Base-by-base conservation (phyloP, 495 filamentous ascomycete genomes). In the Tuber melanosporum region DNA sequence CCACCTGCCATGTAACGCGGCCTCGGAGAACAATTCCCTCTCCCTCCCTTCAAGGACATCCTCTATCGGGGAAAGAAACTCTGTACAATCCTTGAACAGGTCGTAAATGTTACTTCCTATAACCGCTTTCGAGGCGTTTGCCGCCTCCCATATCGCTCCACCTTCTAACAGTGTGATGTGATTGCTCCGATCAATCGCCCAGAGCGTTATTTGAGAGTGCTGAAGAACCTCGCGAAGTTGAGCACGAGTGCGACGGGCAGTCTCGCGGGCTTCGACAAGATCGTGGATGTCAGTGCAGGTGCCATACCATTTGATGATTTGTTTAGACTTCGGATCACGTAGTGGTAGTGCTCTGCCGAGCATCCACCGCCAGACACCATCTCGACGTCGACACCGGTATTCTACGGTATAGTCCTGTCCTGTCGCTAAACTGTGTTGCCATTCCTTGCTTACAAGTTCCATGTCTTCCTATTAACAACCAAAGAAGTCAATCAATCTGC, bases 291-390 rank as follows among this genome's bases (percentile, higher is more conserved):
- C 90, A 14, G 90, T 91, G 80, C 88, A 90, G n/a, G 90, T 89
- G 22, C 91, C 91, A 79, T 91, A 92, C 91, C 91, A 93, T 83
- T 91, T 91, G 74, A 91, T 85, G 66, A 93, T 92, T 45, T 85
- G 84, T 0, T 89, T 89, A 4, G 85, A 91, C 73, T 86, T 86
- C 73, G 87, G 87, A 78, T 92, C 88, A 73, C 85, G 85, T 74
- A 93, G 83, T 0, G 91, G 91, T 47, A 91, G 76, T 1, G 90
- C 91, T 57, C 89, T 86, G 46, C 89, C 90, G 7, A 92, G 85
- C 87, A 93, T 92, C 91, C 91, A 92, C 66, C 90, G 85, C 88
- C 88, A 92, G 66, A 89, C 88, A 6, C 90, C 91, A 71, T 89
- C 86, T 57, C 87, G 86, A 62, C 86, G 88, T 71, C 84, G 85